These are phyloP conservation scores for Cephaloascus fragrans DNA, from an alignment of 805 yeast species.

Conservation along the genomic window DNA sequence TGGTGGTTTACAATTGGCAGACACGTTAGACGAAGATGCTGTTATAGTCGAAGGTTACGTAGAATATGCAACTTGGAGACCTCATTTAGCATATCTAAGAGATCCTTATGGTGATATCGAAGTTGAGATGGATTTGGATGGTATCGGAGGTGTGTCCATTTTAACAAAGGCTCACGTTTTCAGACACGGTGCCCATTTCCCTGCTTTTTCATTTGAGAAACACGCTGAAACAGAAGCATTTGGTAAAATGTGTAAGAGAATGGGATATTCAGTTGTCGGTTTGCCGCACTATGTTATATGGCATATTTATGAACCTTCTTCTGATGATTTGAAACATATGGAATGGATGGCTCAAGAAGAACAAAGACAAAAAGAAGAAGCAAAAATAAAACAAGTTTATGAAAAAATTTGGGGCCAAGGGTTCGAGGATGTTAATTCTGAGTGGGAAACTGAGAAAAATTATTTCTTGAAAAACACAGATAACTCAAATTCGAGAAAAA, in stretches of 20 bases:
- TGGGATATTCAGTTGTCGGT: slow-evolving; percentile 37
- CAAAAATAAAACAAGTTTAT: slow-evolving; percentile 34
- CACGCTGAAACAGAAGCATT: slow-evolving; percentile 41
- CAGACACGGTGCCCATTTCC: slow-evolving; percentile 34
- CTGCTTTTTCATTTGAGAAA: slow-evolving; percentile 36
- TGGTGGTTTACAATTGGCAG: slow-evolving; percentile 37
- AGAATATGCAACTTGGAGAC: slow-evolving; percentile 39
- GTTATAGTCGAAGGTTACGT: slow-evolving; percentile 39
- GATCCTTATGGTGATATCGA: slow-evolving; percentile 40
- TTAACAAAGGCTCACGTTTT: slow-evolving; percentile 34
- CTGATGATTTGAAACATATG: slow-evolving; percentile 33
- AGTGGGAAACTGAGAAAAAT: slow-evolving; percentile 25
- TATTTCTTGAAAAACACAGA: slow-evolving; percentile 33
- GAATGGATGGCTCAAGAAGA: slow-evolving; percentile 40
- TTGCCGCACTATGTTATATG: slow-evolving; percentile 37
- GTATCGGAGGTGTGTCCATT: slow-evolving; percentile 38
- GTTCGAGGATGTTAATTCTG: slow-evolving; percentile 27
- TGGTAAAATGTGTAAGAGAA: slow-evolving; percentile 32
- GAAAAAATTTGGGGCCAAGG: slow-evolving; percentile 38
- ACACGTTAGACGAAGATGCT: slow-evolving; percentile 34
- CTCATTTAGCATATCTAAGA: slow-evolving; percentile 35
- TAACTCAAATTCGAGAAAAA: slow-evolving; percentile 20
- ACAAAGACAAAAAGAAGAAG: slow-evolving; percentile 32
- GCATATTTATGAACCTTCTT: slow-evolving; percentile 37
- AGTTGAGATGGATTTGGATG: slow-evolving; percentile 39